Evolutionary conservation across 2,329 filamentous ascomycete species (phyloP).

Genomic region (Penicillium nordicum): DNA sequence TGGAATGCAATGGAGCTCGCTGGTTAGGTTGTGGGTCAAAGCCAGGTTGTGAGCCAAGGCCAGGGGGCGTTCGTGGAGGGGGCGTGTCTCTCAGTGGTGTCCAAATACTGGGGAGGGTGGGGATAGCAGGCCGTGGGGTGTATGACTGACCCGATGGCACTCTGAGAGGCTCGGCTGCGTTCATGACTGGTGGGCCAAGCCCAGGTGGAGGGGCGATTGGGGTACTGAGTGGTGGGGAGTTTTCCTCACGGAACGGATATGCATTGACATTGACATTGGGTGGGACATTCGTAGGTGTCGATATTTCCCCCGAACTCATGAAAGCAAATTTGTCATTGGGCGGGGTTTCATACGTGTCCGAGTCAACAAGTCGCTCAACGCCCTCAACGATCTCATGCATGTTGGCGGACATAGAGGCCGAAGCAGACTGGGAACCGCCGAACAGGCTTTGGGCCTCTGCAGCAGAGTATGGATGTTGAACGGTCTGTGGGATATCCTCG

Average conservation of each 20-base stretch:
- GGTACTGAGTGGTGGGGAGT: constrained; percentile 21
- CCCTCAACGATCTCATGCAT: constrained; percentile 41
- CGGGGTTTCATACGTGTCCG: constrained; percentile 39
- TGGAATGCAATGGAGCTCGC: constrained; percentile 16
- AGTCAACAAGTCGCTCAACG: constrained; percentile 40
- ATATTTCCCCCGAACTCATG: constrained; percentile 20
- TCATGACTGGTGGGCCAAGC: constrained; percentile 26
- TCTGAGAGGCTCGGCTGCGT: constrained; percentile 18
- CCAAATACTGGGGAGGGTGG: constrained; percentile 44
- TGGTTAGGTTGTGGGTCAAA: constrained; percentile 29
- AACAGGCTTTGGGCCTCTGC: constrained; percentile 33
- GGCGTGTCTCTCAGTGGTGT: constrained; percentile 42
- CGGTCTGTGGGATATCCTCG: constrained; percentile 34
- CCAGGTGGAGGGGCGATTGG: constrained; percentile 35
- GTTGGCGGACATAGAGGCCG: constrained; percentile 41
- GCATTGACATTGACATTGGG: constrained; percentile 13
- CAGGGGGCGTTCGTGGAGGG: constrained; percentile 40
- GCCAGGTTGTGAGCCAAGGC: constrained; percentile 28
- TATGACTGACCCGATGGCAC: constrained; percentile 32
- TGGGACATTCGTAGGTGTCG: constrained; percentile 25
- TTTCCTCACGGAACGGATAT: constrained; percentile 24
- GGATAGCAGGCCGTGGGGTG: constrained; percentile 29
- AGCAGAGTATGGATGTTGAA: constrained; percentile 23
- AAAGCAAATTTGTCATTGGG: constrained; percentile 30
- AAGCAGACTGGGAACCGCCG: constrained; percentile 48